Evolutionary conservation across 371 early-diverging fungal species (phyloP).

Genomic region (Capniomyces stellatus): DNA sequence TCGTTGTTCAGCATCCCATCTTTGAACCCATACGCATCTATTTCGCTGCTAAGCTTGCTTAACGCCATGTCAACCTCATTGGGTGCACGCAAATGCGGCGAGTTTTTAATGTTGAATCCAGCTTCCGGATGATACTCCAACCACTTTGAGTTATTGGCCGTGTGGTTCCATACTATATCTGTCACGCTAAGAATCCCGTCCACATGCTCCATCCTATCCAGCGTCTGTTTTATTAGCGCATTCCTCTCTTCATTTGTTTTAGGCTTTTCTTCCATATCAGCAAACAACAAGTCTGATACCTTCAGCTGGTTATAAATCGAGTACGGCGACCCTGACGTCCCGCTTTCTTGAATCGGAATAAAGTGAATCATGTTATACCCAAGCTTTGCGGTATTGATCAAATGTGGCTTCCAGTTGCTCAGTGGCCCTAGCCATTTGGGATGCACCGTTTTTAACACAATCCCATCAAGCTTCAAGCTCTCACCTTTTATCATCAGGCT

Average conservation of each 20-base stretch:
- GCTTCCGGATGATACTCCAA: conserved; percentile 88
- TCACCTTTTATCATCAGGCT: conserved; percentile 27
- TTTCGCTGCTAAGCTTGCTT: conserved; percentile 39
- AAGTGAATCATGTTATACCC: conserved; percentile 96
- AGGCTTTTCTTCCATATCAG: conserved; percentile 21
- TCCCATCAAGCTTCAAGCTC: conserved; percentile 43
- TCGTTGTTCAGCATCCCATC: conserved; percentile 32
- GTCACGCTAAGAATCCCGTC: conserved; percentile 60
- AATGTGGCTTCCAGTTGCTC: conserved; percentile 50
- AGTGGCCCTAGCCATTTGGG: conserved; percentile 92
- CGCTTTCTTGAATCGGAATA: conserved; percentile 80
- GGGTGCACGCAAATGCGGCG: conserved; percentile 84
- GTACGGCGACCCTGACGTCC: conserved; percentile 86
- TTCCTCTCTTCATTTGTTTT: conserved; percentile 36
- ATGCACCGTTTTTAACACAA: conserved; percentile 68
- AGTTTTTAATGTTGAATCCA: conserved; percentile 83
- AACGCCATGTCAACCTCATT: conserved; percentile 81
- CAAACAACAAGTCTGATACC: conserved; percentile 67
- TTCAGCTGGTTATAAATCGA: conserved; percentile 81
- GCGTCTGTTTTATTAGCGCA: conserved; percentile 28
- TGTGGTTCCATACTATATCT: conserved; percentile 97
- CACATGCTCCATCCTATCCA: conserved; percentile 36
- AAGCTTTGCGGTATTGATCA: conserved; percentile 40
- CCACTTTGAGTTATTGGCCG: conserved; percentile 75
- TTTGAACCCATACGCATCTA: conserved; percentile 28